Base-by-base conservation (phyloP, 441 rosid genomes). In the Dalechampia spathulata region DNA sequence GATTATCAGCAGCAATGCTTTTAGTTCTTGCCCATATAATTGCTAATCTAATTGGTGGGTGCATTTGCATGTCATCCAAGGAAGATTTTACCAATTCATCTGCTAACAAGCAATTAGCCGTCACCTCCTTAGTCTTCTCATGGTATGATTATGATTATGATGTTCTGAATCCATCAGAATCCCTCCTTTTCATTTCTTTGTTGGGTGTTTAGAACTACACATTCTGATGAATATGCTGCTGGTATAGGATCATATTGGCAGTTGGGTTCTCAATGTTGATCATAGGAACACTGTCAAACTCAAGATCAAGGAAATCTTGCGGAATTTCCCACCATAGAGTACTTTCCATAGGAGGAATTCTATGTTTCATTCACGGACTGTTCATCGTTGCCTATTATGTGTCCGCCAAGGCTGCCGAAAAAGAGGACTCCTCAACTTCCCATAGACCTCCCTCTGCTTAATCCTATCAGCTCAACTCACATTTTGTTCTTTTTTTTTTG, bases 351-450 rank as follows among this genome's bases (percentile, higher is more conserved):
- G 94, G 94, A 61, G 90, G 96, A 11, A 72, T 83, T 60, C 69
- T 88, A 7, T 87, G 90, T 62, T 87, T 87, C 83, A 47, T 85
- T 48, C 96, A 87, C 60, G 90, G 83, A 26, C 77, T 81, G 36
- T 85, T 85, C 57, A 58, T 69, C 3, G 72, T 75, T 56, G 73
- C 96, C 40, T 87, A 79, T 66, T 85, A 79, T 45, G 80, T 81
- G 17, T 83, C 96, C 8, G 93, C 93, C 60, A 61, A 82, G 2
- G 96, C 90, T 17, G 42, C 85, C 13, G 66, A 55, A 47, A 53
- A 61, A 61, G 86, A 79, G 43, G 75, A 43, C 15, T 22, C 2
- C 7, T 2, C 40, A 2, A 37, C 34, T 13, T 7, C 4, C 1
- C 37, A 32, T 11, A 20, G 20, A 43, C 48, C 66, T 40, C 3